Evolutionary conservation across 2,329 filamentous ascomycete species (phyloP).

Genomic region (Monosporascus sp.): DNA sequence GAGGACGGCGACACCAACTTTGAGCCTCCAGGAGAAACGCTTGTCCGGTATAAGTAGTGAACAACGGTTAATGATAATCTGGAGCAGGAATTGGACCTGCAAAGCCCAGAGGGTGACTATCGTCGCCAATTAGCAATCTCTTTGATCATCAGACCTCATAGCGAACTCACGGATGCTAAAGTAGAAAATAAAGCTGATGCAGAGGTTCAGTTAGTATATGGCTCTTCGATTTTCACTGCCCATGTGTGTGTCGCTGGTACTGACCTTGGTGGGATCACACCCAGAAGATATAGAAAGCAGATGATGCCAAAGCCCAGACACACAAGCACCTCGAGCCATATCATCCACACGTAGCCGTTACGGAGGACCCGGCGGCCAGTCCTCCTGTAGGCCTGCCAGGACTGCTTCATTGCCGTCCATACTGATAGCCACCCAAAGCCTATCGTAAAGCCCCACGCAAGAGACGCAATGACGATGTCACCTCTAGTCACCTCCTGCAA

Average conservation of each 20-base stretch:
- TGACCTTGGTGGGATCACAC: conserved; percentile 11
- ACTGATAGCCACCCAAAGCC: conserved; percentile 35
- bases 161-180: not conserved
- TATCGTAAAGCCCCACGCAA: conserved; percentile 34
- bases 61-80: conserved; percentile 51
- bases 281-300: conserved; percentile 15
- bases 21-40: conserved; percentile 31
- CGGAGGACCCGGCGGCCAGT: conserved; percentile 24
- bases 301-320: conserved; percentile 38
- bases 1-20: conserved; percentile 38
- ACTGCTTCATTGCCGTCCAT: conserved; percentile 33
- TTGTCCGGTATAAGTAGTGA: conserved; percentile 38
- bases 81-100: conserved; percentile 44
- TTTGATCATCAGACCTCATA: no score
- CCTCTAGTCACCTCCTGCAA: conserved; percentile 14
- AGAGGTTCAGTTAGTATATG: not conserved
- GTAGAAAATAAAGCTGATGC: not conserved
- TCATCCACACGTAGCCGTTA: conserved; percentile 41
- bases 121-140: no score
- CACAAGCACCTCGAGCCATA: conserved; percentile 40
- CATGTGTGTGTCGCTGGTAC: not conserved
- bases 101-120: conserved; percentile 33
- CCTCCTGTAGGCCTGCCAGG: conserved; percentile 28
- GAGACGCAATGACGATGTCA: conserved; percentile 24
- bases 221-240: not conserved